Conservation (phyloP, 306 rosid genomes). For the Cyamopsis tetragonoloba region DNA sequence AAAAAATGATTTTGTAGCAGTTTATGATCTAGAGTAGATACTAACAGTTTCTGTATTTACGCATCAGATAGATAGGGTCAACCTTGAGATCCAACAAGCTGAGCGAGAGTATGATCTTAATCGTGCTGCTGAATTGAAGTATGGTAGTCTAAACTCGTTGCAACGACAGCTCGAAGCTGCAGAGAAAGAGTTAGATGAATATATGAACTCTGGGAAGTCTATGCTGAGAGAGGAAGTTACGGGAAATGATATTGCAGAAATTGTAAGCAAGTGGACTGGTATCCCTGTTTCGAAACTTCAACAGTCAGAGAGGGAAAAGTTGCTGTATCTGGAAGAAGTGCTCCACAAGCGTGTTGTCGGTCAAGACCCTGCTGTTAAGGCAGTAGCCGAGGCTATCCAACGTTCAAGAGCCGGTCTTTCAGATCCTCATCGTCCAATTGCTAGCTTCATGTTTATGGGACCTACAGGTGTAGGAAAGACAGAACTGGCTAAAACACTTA, state of each 20-base stretch:
- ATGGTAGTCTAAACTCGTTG: conserved; percentile 87
- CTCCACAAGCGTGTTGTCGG: conserved; percentile 93
- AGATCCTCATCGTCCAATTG: conserved; percentile 93
- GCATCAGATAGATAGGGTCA: conserved; percentile 84
- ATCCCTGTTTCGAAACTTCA: conserved; percentile 95
- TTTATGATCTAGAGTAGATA: not conserved
- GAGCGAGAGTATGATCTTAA: conserved; percentile 97
- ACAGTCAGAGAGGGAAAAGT: conserved; percentile 90
- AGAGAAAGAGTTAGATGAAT: conserved; percentile 81
- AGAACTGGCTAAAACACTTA: conserved; percentile 92
- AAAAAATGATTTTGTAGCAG: not conserved
- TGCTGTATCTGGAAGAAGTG: conserved; percentile 83
- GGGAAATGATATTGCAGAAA: conserved; percentile 87
- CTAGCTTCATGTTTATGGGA: conserved; percentile 99
- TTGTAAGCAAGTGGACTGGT: conserved; percentile 99
- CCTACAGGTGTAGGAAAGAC: conserved; percentile 99
- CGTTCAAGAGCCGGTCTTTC: conserved; percentile 97
- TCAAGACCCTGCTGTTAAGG: conserved; percentile 90
- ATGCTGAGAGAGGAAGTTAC: conserved; percentile 97
- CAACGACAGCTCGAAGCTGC: conserved; percentile 75
- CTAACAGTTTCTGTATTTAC: conserved; percentile 11
- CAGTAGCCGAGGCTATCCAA: conserved; percentile 94
- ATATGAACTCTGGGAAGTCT: conserved; percentile 86
- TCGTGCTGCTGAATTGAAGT: conserved; percentile 92
- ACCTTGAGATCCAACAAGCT: conserved; percentile 97